phyloP scores from a whole-genome alignment of 352 stramenopile genomes.

The Phytophthora cactorum region DNA sequence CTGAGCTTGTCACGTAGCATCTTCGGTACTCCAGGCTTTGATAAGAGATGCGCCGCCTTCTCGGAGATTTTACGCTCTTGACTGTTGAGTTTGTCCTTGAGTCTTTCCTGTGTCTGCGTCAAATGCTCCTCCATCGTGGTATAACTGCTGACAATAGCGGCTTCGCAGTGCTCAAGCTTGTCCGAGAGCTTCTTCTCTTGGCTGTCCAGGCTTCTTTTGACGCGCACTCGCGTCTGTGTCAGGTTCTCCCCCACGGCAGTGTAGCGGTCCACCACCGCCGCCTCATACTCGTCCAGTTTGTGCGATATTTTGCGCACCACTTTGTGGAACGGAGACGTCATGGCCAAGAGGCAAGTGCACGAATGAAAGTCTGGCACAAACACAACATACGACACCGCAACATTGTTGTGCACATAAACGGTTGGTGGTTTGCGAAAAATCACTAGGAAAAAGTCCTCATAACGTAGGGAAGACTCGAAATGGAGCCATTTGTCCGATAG shows the following conservation, averaged over 20 bases:
- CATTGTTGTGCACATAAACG: constrained; percentile 19
- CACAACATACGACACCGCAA: background rate
- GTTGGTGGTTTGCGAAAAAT: background rate
- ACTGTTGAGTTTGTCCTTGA: constrained; percentile 15
- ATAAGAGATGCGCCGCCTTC: constrained; percentile 14
- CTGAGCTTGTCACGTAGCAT: constrained; percentile 10
- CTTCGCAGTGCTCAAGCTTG: constrained; percentile 23
- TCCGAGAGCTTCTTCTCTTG: constrained; percentile 24
- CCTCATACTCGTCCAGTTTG: constrained; percentile 26
- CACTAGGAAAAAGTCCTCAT: background rate
- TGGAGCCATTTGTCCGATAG: background rate
- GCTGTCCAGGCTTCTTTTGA: constrained; percentile 17
- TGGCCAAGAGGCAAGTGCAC: background rate
- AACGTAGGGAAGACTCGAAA: background rate
- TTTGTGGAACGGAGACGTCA: constrained; percentile 26
- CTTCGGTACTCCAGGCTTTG: constrained; percentile 24
- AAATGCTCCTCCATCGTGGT: constrained; percentile 6
- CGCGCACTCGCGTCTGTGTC: constrained; percentile 14
- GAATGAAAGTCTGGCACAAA: constrained; percentile 19
- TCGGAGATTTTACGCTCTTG: constrained; percentile 25
- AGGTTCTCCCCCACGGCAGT: constrained; percentile 14
- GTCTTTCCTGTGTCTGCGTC: constrained; percentile 12
- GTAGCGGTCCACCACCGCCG: constrained; percentile 21
- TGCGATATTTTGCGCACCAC: constrained; percentile 17
- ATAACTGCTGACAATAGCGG: constrained; percentile 14